Conservation (phyloP, 2,329 filamentous ascomycete genomes). For the Zalaria sp. region DNA sequence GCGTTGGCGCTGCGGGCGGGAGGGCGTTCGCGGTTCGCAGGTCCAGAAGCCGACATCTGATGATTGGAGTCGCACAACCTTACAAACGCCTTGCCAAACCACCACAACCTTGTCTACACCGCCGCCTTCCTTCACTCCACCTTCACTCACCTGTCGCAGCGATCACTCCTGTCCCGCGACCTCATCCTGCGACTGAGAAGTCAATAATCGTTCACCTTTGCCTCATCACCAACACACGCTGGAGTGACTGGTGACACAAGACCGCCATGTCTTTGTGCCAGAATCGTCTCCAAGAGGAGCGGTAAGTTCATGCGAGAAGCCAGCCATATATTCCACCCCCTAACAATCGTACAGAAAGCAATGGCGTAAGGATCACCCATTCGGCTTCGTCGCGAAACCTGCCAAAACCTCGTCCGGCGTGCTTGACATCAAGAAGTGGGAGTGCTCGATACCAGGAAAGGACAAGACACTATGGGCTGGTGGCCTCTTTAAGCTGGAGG, state of each 20-base stretch:
- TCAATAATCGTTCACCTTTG: too few species aligned
- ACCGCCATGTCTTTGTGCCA: slow-evolving; percentile 67
- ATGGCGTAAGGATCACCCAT: slow-evolving; percentile 93
- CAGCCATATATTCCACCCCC: slow-evolving; percentile 9
- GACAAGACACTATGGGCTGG: slow-evolving; percentile 96
- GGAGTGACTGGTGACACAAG: background rate
- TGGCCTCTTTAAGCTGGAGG: slow-evolving; percentile 88
- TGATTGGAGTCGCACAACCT: too few species aligned
- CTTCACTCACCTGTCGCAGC: too few species aligned
- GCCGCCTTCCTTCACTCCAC: too few species aligned
- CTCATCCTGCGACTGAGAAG: too few species aligned
- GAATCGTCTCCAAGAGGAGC: slow-evolving; percentile 77
- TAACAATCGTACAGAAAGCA: slow-evolving; percentile 53
- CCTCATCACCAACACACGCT: too few species aligned
- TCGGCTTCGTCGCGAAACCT: slow-evolving; percentile 91
- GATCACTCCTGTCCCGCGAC: too few species aligned
- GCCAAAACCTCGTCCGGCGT: slow-evolving; percentile 64
- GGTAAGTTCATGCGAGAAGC: slow-evolving; percentile 40
- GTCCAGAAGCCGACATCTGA: too few species aligned
- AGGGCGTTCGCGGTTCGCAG: too few species aligned
- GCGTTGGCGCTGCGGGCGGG: too few species aligned
- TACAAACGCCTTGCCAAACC: too few species aligned
- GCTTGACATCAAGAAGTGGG: slow-evolving; percentile 89
- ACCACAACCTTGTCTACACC: too few species aligned
- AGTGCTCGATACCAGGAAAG: slow-evolving; percentile 91